phyloP scores from a whole-genome alignment of 2,329 filamentous ascomycete genomes.

The Nigrospora sphaerica region DNA sequence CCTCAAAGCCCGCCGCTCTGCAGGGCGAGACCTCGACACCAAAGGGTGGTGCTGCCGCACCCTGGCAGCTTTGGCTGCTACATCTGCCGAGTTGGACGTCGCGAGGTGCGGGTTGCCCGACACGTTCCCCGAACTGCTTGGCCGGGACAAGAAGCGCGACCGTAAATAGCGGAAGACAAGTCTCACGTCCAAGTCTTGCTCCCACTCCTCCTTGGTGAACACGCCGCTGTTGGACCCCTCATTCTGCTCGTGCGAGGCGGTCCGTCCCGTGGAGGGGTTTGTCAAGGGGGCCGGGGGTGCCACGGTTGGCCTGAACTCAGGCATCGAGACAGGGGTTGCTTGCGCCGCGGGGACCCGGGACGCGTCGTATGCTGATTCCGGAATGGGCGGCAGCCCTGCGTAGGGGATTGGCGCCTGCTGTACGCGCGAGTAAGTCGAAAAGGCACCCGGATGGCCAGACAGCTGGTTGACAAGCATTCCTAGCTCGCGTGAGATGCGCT shows the following conservation, averaged over 20 bases:
- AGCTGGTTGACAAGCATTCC: conserved; percentile 77
- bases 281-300: conserved; percentile 26
- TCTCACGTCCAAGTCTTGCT: conserved; percentile 82
- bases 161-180: conserved; percentile 86
- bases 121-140: conserved; percentile 32
- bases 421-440: conserved; percentile 68
- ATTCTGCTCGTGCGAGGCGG: conserved; percentile 8
- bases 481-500: conserved; percentile 80
- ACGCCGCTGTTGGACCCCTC: conserved; percentile 12
- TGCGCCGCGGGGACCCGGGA: conserved; percentile 25
- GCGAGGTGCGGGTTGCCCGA: conserved; percentile 39
- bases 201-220: conserved; percentile 79
- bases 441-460: conserved; percentile 81
- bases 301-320: conserved; percentile 43
- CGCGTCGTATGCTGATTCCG: conserved; percentile 37
- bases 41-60: conserved; percentile 87
- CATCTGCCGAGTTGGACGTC: conserved; percentile 50
- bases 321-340: conserved; percentile 43
- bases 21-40: conserved; percentile 52
- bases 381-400: conserved; percentile 65
- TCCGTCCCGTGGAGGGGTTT: conserved; percentile 10
- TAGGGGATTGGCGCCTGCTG: conserved; percentile 64
- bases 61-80: conserved; percentile 70
- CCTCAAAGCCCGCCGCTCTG: conserved; percentile 52
- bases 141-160: conserved; percentile 59